A percentile compares a stretch with the other conserved stretches of the same genome.
Evolutionary conservation across 345 rosid genomes (phyloP).

Genomic region (Cardamine resedifolia): DNA sequence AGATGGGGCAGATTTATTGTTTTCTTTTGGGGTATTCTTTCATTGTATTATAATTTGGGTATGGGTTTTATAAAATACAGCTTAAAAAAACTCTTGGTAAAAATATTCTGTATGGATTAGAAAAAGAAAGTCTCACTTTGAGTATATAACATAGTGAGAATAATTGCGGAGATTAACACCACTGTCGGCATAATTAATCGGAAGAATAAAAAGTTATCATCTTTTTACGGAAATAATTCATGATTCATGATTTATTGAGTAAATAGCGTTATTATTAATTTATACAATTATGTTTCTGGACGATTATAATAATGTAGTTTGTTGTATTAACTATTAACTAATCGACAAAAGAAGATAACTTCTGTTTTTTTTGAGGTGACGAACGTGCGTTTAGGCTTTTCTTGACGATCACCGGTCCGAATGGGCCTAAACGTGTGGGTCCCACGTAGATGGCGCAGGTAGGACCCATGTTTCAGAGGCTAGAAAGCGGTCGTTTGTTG

Average conservation of each 20-base stretch:
- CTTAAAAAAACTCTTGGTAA: slow-evolving; percentile 9
- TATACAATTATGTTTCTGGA: not conserved
- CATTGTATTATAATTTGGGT: slow-evolving; percentile 28
- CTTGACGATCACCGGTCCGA: slow-evolving; percentile 19
- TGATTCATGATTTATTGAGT: not conserved
- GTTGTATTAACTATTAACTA: not conserved
- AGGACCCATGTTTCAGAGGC: slow-evolving; percentile 18
- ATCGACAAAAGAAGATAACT: slow-evolving; percentile 1
- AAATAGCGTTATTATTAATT: not conserved
- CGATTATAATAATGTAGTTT: not conserved
- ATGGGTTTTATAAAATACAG: slow-evolving; percentile 19
- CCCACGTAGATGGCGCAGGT: not conserved
- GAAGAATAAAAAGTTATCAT: not conserved
- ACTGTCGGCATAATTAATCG: not conserved
- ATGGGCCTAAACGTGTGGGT: slow-evolving; percentile 24
- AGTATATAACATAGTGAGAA: not conserved
- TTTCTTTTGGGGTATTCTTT: slow-evolving; percentile 27
- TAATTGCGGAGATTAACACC: not conserved
- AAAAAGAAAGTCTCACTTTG: not conserved
- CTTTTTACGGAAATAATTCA: not conserved
- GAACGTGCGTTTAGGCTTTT: slow-evolving; percentile 30
- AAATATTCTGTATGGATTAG: slow-evolving; percentile 8
- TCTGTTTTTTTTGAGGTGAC: slow-evolving; percentile 13
- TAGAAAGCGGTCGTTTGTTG: slow-evolving; percentile 16
- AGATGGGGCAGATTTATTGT: not conserved